These are phyloP conservation scores for Gymnopilus junonius DNA, from an alignment of 768 basidiomycete species.

Conservation along the genomic window DNA sequence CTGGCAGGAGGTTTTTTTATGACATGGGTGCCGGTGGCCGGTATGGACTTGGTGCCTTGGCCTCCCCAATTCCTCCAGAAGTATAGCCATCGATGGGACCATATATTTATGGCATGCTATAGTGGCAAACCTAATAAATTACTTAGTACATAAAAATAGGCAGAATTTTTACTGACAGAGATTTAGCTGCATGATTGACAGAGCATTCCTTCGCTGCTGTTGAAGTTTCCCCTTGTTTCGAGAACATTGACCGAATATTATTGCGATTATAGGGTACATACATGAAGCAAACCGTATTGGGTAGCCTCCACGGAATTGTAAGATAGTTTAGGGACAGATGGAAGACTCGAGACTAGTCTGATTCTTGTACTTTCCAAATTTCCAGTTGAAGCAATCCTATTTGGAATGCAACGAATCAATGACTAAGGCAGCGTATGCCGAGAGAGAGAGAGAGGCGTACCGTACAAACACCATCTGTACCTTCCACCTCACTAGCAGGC, in stretches of 20 bases:
- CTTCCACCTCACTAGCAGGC: conserved; percentile 54
- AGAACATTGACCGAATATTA: background rate
- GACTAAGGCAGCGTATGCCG: background rate
- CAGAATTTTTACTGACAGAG: too few relatives aligned
- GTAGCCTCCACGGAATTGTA: background rate
- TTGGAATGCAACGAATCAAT: background rate
- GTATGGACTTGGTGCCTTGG: background rate
- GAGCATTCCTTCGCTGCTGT: too few relatives aligned
- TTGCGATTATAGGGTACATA: background rate
- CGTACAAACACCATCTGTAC: conserved; percentile 57
- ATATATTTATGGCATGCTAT: too few relatives aligned
- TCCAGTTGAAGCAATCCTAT: conserved; percentile 3
- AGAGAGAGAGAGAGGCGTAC: conserved; percentile 40
- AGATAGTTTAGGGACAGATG: background rate
- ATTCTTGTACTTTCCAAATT: conserved; percentile 1
- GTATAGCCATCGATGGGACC: background rate
- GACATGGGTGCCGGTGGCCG: background rate
- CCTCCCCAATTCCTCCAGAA: background rate
- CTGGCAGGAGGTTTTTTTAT: background rate
- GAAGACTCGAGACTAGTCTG: background rate
- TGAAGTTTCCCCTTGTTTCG: too few relatives aligned
- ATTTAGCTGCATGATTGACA: too few relatives aligned
- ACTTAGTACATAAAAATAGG: too few relatives aligned
- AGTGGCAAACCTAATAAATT: too few relatives aligned
- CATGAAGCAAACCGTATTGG: background rate